Percentiles rank a stretch among this genome's conserved stretches.
Evolutionary conservation across 2,329 filamentous ascomycete genomes (phyloP).

Genomic region (Fusarium mexicanum): DNA sequence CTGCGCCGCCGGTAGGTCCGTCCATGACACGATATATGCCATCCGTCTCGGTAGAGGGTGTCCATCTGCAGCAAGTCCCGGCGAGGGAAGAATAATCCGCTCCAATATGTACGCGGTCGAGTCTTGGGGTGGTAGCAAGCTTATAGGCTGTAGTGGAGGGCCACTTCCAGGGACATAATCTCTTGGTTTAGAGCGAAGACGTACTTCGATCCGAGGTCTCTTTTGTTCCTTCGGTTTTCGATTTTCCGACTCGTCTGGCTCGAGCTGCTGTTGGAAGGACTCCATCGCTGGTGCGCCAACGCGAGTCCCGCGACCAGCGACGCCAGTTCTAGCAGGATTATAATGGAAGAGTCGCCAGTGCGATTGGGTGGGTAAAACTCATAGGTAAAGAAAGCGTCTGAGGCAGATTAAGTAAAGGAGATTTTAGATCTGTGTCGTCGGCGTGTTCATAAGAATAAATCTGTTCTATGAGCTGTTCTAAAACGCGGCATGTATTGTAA

Average conservation of each 20-base stretch:
- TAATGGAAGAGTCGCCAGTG: neutral
- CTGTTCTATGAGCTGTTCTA: neutral
- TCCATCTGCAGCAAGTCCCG: slow-evolving; percentile 47
- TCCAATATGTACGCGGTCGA: slow-evolving; percentile 67
- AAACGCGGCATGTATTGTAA: neutral
- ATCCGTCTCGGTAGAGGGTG: slow-evolving; percentile 55
- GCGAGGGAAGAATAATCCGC: slow-evolving; percentile 58
- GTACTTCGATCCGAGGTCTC: slow-evolving; percentile 31
- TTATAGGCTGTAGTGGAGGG: slow-evolving; percentile 58
- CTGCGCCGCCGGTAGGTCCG: slow-evolving; percentile 60
- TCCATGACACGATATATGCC: slow-evolving; percentile 65
- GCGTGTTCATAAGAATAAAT: neutral
- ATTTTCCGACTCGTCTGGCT: slow-evolving; percentile 11
- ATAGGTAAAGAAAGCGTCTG: neutral
- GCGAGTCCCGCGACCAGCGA: slow-evolving; percentile 17
- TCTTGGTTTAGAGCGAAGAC: slow-evolving; percentile 26
- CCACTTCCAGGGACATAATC: slow-evolving; percentile 59
- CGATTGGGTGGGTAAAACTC: neutral
- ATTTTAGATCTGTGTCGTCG: neutral
- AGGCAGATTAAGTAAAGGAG: too few species aligned
- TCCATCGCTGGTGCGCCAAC: slow-evolving; percentile 33
- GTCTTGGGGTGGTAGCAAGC: slow-evolving; percentile 60
- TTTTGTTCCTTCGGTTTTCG: slow-evolving; percentile 17
- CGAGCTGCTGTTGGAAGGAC: slow-evolving; percentile 9
- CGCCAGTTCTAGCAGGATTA: neutral